A percentile compares a stretch with the other conserved stretches of the same genome.
phyloP scores from a whole-genome alignment of 169 alveolate species.

The Plasmodium relictum region DNA sequence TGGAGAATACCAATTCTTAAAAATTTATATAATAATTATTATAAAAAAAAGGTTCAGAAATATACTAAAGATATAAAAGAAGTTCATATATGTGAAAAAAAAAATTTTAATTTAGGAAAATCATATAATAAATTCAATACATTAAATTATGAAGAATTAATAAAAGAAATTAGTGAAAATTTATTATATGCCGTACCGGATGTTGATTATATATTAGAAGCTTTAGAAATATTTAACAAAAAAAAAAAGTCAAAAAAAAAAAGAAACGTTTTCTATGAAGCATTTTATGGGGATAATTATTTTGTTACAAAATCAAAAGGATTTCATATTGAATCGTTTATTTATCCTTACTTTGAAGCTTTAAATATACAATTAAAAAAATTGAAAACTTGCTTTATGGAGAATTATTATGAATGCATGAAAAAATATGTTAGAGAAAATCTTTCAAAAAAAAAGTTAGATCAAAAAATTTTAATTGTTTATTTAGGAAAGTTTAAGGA shows the following conservation, averaged over 20 bases:
- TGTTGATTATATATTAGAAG: constrained; percentile 28
- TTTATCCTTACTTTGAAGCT: constrained; percentile 70
- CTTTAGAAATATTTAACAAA: constrained; percentile 14
- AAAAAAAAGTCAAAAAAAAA: constrained; percentile 12
- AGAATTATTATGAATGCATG: constrained; percentile 54
- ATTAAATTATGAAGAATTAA: constrained; percentile 22
- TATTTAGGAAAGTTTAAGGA: constrained; percentile 62
- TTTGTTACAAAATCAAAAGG: constrained; percentile 65
- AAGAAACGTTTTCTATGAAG: constrained; percentile 37
- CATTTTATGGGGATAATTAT: constrained; percentile 67
- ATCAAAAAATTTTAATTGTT: constrained; percentile 39
- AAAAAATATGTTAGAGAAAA: constrained; percentile 16
- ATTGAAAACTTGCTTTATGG: constrained; percentile 11
- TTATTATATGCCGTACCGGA: constrained; percentile 66
- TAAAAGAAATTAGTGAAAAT: constrained; percentile 45
- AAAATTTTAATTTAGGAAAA: constrained; percentile 21
- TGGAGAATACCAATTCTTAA: constrained; percentile 53
- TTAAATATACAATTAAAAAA: constrained; percentile 51
- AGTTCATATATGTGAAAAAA: constrained; percentile 40
- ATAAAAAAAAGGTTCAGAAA: constrained; percentile 10
- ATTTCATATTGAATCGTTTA: constrained; percentile 61
- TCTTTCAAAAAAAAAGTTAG: not conserved
- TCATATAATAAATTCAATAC: constrained; percentile 16
- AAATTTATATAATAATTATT: constrained; percentile 19
- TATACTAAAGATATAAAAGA: constrained; percentile 6